phyloP scores from a whole-genome alignment of 1,284 basidiomycete genomes.

The Trichosporon asahii region DNA sequence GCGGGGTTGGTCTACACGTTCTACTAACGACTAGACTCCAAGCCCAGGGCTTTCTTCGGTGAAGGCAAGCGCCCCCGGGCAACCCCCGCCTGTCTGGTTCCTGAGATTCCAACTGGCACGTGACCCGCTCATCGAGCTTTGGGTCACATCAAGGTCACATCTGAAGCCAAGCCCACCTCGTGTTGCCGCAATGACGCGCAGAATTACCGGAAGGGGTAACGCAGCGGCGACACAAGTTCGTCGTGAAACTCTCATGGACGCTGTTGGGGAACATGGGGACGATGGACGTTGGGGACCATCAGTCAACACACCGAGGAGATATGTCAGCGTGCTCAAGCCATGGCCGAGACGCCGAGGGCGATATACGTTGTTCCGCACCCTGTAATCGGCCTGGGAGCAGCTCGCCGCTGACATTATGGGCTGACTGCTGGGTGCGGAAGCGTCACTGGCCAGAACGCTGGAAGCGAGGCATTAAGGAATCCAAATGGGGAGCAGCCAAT shows the following conservation, averaged over 20 bases:
- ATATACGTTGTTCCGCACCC: neutral
- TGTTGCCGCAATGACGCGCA: neutral
- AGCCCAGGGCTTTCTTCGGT: no score
- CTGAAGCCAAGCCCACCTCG: neutral
- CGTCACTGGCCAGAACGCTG: neutral
- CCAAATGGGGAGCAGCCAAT: neutral
- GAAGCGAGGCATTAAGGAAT: neutral
- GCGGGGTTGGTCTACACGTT: no score
- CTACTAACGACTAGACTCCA: no score
- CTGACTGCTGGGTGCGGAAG: neutral
- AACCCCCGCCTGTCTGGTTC: no score
- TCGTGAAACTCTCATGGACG: neutral
- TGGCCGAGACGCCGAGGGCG: neutral
- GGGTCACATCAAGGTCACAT: neutral
- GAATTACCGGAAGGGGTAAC: no score
- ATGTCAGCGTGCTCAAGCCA: constrained; percentile 6
- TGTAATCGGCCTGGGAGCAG: neutral
- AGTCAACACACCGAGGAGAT: neutral
- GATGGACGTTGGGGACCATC: no score
- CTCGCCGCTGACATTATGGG: neutral
- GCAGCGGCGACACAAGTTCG: neutral
- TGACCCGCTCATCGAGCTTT: neutral
- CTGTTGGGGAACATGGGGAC: no score
- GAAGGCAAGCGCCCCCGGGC: no score
- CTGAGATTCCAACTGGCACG: no score